Percentiles rank a stretch among this genome's conserved stretches.
Evolutionary conservation across 2,329 filamentous ascomycete genomes (phyloP).

Genomic region (Xylariaceae sp.): DNA sequence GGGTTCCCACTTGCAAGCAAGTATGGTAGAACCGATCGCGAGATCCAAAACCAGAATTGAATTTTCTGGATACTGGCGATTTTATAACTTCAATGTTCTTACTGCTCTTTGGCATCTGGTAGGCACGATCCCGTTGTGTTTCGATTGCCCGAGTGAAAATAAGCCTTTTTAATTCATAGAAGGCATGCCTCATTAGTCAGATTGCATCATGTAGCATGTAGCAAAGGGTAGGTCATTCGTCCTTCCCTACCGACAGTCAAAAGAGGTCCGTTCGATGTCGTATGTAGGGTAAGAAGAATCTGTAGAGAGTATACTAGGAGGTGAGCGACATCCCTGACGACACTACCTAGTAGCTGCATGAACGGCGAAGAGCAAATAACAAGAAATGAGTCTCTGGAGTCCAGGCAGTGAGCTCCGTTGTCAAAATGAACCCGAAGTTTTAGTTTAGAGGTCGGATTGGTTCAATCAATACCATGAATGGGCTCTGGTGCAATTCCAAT

Average conservation of each 20-base stretch:
- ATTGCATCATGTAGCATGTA: not conserved
- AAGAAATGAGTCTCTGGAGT: too few species aligned
- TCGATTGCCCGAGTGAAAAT: not conserved
- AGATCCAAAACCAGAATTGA: not conserved
- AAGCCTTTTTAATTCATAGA: not conserved
- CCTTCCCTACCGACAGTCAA: not conserved
- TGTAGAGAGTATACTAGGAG: too few species aligned
- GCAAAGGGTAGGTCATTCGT: not conserved
- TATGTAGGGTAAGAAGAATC: not conserved
- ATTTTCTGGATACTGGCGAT: not conserved
- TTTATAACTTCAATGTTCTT: not conserved
- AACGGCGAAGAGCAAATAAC: not conserved
- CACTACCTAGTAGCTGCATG: too few species aligned
- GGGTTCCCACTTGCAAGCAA: not conserved
- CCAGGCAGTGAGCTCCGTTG: too few species aligned
- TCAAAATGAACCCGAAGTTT: not conserved
- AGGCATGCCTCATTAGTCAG: conserved; percentile 4
- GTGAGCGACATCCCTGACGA: too few species aligned
- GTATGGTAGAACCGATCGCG: not conserved
- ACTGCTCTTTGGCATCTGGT: not conserved
- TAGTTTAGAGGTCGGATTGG: not conserved
- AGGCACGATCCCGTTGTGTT: conserved; percentile 12
- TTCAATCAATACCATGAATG: not conserved
- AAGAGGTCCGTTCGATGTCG: not conserved
- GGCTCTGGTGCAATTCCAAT: not conserved